A percentile compares a stretch with the other conserved stretches of the same genome.
Conservation (phyloP, 2,329 filamentous ascomycete species). For the Bipolaris gigantea region DNA sequence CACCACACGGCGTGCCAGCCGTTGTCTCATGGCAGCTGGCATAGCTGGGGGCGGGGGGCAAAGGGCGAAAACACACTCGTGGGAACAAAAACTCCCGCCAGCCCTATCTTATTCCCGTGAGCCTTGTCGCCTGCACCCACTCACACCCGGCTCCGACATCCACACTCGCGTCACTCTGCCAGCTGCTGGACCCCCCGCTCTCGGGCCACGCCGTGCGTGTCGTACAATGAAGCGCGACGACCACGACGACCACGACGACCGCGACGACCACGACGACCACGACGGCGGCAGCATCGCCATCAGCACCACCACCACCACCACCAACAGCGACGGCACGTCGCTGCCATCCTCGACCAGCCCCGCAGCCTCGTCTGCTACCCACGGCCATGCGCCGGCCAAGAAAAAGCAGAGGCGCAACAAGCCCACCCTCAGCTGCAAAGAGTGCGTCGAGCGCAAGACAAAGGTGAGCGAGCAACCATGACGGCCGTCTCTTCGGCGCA, state of each 20-base stretch:
- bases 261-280: neutral
- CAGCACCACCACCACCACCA: neutral
- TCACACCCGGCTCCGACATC: too few species aligned
- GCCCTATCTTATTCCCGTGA: too few species aligned
- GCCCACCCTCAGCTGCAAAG: constrained; percentile 75
- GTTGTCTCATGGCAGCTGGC: too few species aligned
- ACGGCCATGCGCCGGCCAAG: constrained; percentile 46
- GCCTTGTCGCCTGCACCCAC: too few species aligned
- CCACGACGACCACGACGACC: neutral
- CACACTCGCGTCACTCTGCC: neutral
- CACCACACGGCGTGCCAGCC: neutral
- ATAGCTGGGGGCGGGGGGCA: too few species aligned
- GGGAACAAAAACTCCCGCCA: too few species aligned
- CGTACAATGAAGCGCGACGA: constrained; percentile 2
- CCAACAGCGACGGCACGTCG: constrained; percentile 4
- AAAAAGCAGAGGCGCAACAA: constrained; percentile 86
- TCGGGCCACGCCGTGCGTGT: neutral
- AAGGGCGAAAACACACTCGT: too few species aligned
- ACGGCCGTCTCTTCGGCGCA: neutral
- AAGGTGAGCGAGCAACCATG: constrained; percentile 57
- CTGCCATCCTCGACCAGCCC: constrained; percentile 25
- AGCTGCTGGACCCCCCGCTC: too few species aligned
- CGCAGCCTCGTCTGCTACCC: constrained; percentile 19
- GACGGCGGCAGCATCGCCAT: neutral
- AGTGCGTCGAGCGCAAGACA: constrained; percentile 81